These are phyloP conservation scores for Fraxinus nigra DNA, from an alignment of 305 asterid species.

Conservation along the genomic window DNA sequence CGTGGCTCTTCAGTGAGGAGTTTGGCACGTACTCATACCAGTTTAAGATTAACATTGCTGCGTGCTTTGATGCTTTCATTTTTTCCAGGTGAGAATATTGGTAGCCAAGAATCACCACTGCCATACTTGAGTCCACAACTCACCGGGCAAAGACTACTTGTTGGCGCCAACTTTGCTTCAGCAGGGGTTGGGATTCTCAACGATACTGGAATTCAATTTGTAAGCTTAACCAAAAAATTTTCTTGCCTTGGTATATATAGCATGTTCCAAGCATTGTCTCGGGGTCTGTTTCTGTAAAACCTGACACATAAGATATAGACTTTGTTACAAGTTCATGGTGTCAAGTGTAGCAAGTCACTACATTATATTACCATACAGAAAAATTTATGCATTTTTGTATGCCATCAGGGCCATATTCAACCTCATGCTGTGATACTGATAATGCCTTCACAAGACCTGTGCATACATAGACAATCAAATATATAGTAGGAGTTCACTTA, in stretches of 20 bases:
- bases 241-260: neutral
- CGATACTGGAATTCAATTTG: constrained; percentile 75
- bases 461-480: neutral
- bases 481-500: neutral
- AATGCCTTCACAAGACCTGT: neutral
- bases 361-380: neutral
- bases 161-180: constrained; percentile 80
- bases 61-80: neutral
- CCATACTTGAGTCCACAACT: constrained; percentile 67
- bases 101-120: constrained; percentile 56
- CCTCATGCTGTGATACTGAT: neutral
- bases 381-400: neutral
- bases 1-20: neutral
- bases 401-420: neutral
- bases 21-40: neutral
- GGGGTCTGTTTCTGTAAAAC: neutral
- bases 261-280: neutral
- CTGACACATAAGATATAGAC: neutral
- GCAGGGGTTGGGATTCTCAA: constrained; percentile 79
- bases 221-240: constrained; percentile 19
- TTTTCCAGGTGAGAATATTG: constrained; percentile 51
- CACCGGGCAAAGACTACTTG: constrained; percentile 46
- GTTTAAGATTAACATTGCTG: neutral
- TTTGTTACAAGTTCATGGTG: neutral
- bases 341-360: neutral